Evolutionary conservation across 2,329 filamentous ascomycete species (phyloP).

Genomic region (Monilinia polystroma): DNA sequence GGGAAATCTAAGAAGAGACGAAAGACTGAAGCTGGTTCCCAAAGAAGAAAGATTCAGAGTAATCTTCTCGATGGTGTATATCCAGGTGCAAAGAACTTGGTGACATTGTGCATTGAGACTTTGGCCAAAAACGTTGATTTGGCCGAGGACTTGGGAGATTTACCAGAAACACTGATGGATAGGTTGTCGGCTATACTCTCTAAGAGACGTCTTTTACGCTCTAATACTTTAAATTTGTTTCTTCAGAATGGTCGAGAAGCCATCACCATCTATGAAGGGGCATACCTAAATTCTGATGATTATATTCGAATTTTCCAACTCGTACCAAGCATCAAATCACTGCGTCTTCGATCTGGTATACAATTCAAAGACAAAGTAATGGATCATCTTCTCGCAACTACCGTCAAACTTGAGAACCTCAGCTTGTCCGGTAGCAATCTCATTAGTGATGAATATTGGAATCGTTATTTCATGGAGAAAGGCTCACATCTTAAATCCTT

Average conservation of each 20-base stretch:
- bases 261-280: slow-evolving; percentile 57
- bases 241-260: slow-evolving; percentile 51
- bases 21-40: slow-evolving; percentile 50
- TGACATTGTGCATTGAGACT: slow-evolving; percentile 62
- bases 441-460: slow-evolving; percentile 74
- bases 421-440: slow-evolving; percentile 85
- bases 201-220: slow-evolving; percentile 56
- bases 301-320: slow-evolving; percentile 77
- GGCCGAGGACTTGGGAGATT: slow-evolving; percentile 60
- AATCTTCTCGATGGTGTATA: slow-evolving; percentile 76
- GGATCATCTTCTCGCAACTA: slow-evolving; percentile 74
- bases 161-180: slow-evolving; percentile 56
- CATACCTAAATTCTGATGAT: slow-evolving; percentile 70
- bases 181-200: slow-evolving; percentile 59
- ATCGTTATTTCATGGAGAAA: slow-evolving; percentile 62
- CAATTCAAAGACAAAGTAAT: slow-evolving; percentile 87
- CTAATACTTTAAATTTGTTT: slow-evolving; percentile 57
- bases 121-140: slow-evolving; percentile 61
- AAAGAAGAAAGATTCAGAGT: slow-evolving; percentile 77
- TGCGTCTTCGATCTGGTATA: slow-evolving; percentile 81
- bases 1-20: slow-evolving; percentile 58
- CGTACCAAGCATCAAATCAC: slow-evolving; percentile 64
- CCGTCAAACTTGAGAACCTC: slow-evolving; percentile 66
- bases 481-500: slow-evolving; percentile 65
- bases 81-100: slow-evolving; percentile 65